Conservation (phyloP, 805 yeast genomes). For the Metschnikowia cerradonensis region DNA sequence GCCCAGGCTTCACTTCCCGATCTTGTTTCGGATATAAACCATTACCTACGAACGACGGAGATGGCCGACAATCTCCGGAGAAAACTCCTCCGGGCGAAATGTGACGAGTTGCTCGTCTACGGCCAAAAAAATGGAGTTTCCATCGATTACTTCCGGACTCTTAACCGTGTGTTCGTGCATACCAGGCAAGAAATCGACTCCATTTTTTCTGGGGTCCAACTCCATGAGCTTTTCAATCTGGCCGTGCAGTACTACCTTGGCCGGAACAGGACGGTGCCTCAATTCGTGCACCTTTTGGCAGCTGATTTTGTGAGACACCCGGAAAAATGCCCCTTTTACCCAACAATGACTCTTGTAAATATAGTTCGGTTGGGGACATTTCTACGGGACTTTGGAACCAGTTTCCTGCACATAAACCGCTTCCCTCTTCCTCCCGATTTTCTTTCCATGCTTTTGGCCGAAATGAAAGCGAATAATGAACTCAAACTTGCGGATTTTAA, state of each 20-base stretch:
- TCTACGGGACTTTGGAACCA: constrained; percentile 7
- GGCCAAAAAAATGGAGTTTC: constrained; percentile 8
- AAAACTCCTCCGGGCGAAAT: constrained; percentile 18
- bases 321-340: constrained; percentile 5
- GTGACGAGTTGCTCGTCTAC: constrained; percentile 15
- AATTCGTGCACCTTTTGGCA: constrained; percentile 25
- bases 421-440: constrained; percentile 16
- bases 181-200: constrained; percentile 10
- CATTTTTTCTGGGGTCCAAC: constrained; percentile 8
- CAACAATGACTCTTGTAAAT: constrained; percentile 21
- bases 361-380: constrained; percentile 27
- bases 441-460: constrained; percentile 14
- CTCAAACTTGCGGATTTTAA: constrained; percentile 17
- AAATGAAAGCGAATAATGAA: constrained; percentile 6
- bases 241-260: constrained; percentile 13
- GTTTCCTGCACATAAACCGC: constrained; percentile 8
- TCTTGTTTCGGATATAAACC: constrained; percentile 18
- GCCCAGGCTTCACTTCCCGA: neutral
- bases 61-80: constrained; percentile 19
- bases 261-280: constrained; percentile 19
- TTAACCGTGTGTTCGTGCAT: constrained; percentile 21
- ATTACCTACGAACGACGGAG: constrained; percentile 26
- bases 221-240: constrained; percentile 17
- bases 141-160: constrained; percentile 13
- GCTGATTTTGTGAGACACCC: constrained; percentile 14